Conservation (phyloP, 805 yeast genomes). For the Barnettozyma wickerhamii region DNA sequence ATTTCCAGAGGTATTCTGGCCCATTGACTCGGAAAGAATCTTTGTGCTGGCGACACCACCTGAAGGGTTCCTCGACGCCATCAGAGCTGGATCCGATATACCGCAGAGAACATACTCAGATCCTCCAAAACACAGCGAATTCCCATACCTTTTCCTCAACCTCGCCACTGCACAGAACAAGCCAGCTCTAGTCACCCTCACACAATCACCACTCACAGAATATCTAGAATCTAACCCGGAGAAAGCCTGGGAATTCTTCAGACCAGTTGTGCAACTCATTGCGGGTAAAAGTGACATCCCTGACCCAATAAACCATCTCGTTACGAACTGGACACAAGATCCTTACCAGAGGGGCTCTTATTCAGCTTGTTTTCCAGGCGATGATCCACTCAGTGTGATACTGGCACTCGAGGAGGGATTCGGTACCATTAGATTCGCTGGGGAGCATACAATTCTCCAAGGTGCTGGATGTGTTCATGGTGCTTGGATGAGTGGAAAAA, state of each 20-base stretch:
- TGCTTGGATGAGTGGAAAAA: constrained; percentile 72
- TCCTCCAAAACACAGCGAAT: constrained; percentile 44
- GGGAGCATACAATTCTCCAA: constrained; percentile 82
- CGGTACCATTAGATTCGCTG: constrained; percentile 72
- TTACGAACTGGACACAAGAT: constrained; percentile 76
- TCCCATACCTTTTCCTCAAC: constrained; percentile 61
- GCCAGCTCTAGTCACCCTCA: constrained; percentile 59
- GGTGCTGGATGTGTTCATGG: constrained; percentile 94
- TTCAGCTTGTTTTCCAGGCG: constrained; percentile 63
- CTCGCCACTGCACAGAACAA: constrained; percentile 42
- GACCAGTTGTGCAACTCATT: constrained; percentile 34
- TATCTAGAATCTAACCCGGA: constrained; percentile 46
- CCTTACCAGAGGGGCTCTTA: constrained; percentile 81
- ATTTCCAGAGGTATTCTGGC: constrained; percentile 63
- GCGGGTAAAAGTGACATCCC: constrained; percentile 26
- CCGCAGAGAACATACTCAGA: neutral
- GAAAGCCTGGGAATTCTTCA: constrained; percentile 52
- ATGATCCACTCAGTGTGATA: constrained; percentile 62
- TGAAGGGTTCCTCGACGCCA: constrained; percentile 12
- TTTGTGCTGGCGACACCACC: constrained; percentile 39
- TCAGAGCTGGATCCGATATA: constrained; percentile 7
- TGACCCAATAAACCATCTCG: constrained; percentile 37
- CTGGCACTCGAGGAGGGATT: constrained; percentile 58
- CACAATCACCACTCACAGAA: constrained; percentile 72
- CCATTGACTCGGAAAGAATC: constrained; percentile 45